Evolutionary conservation across 2,329 filamentous ascomycete genomes (phyloP), one percentile per base, ranked within the genome.

Genomic region (Fusarium sp.): DNA sequence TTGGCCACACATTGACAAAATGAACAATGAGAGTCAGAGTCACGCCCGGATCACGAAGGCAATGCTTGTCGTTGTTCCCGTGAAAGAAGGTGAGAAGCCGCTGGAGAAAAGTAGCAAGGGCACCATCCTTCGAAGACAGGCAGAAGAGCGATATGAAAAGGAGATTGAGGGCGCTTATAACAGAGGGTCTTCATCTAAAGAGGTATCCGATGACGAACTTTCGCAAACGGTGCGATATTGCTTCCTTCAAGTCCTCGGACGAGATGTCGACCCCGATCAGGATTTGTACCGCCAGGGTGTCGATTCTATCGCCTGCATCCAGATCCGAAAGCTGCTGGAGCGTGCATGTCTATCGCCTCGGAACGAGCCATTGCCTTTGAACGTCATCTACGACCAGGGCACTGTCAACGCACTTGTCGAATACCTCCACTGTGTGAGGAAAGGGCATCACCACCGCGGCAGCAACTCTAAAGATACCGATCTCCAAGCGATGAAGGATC

Each of bases 101-200:
- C 77, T 90, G 1, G 81, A 85, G 59, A 90, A 88, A 75, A 90
- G 86, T 63, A 90, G 87, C 66, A 91, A 91, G 75, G 89, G 89
- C 0, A 89, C 87, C 0, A 79, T 88, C 2, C 77, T 91, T 18
- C 80, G 88, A 25, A 78, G 77, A 14, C 80, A 81, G 48, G 86
- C 84, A 0, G 86, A 89, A 60, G 79, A 83, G 44, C 77, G 78
- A 10, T 90, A 86, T 69, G 73, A 76, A 3, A 58, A 78, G 1
- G 62, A 79, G 2, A 89, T 90, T 23, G 78, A 83, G 11, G 50
- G 67, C 2, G 81, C 83, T 0, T 90, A 89, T 43, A 42, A 66
- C 13, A 39, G 18, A 3, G 34, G 57, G 0, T n/a, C 18, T 9
- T 49, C 37, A 26, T 56, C 26, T 26, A 50, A 75, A 23, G 62